Conservation (phyloP, 768 basidiomycete species). For the Boletus bicolor region DNA sequence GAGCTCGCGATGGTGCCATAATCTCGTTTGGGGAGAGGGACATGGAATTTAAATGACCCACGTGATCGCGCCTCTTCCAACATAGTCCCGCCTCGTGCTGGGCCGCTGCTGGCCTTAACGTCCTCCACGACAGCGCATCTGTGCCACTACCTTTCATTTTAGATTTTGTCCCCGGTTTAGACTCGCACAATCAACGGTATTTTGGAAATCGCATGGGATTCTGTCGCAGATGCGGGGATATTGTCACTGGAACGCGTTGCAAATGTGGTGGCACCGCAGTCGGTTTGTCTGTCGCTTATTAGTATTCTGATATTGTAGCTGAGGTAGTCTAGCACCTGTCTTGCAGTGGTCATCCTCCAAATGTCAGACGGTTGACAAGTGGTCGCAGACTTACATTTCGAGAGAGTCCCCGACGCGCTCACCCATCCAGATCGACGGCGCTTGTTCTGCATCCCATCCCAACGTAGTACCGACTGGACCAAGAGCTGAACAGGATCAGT, state of each 20-base stretch:
- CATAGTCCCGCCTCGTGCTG: constrained; percentile 10
- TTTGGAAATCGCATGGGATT: constrained; percentile 58
- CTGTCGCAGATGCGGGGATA: constrained; percentile 83
- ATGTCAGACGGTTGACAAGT: constrained; percentile 55
- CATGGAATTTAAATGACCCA: constrained; percentile 1
- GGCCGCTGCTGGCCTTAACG: constrained; percentile 4
- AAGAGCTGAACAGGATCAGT: constrained; percentile 4
- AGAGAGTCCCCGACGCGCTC: constrained; percentile 44
- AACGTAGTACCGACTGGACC: constrained; percentile 5
- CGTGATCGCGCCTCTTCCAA: constrained; percentile 16
- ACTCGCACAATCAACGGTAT: neutral
- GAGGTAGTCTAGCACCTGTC: constrained; percentile 52
- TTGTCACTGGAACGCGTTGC: constrained; percentile 67
- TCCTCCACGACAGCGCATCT: neutral
- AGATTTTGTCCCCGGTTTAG: neutral
- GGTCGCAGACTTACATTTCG: constrained; percentile 77
- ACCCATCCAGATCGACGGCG: constrained; percentile 21
- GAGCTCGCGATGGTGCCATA: neutral
- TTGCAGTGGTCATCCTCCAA: constrained; percentile 56
- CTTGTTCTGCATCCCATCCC: constrained; percentile 12
- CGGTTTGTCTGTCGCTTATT: constrained; percentile 48
- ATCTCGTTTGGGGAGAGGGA: neutral
- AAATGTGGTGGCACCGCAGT: constrained; percentile 78
- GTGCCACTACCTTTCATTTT: neutral
- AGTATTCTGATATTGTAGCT: constrained; percentile 8